Conservation (phyloP, 768 basidiomycete genomes). For the Amanita inopinata region DNA sequence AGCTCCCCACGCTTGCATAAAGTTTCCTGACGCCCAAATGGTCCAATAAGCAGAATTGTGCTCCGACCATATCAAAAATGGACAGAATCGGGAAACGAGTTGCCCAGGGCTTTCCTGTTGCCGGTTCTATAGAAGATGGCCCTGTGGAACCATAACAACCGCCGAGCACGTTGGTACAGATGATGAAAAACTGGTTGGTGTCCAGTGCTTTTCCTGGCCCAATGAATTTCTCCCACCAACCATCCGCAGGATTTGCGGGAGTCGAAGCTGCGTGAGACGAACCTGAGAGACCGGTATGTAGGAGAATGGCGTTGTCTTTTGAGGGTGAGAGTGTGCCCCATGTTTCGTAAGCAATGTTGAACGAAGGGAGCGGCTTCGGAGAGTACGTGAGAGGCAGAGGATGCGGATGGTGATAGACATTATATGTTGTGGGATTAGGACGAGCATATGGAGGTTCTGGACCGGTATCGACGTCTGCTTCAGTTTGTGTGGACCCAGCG, state of each 20-base stretch:
- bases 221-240: slow-evolving; percentile 99
- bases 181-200: slow-evolving; percentile 84
- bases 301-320: slow-evolving; percentile 82
- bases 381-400: slow-evolving; percentile 60
- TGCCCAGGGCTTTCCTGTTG: slow-evolving; percentile 65
- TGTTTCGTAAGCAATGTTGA: slow-evolving; percentile 93
- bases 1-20: slow-evolving; percentile 89
- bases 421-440: slow-evolving; percentile 67
- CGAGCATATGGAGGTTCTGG: slow-evolving; percentile 81
- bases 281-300: slow-evolving; percentile 94
- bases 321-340: slow-evolving; percentile 83
- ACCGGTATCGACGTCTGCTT: slow-evolving; percentile 43
- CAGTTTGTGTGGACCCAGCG: slow-evolving; percentile 14
- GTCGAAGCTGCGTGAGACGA: slow-evolving; percentile 93
- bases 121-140: slow-evolving; percentile 73
- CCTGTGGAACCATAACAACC: slow-evolving; percentile 98
- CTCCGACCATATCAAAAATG: slow-evolving; percentile 95
- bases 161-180: slow-evolving; percentile 95
- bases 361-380: slow-evolving; percentile 44
- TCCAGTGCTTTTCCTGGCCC: slow-evolving; percentile 92
- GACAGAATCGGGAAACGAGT: slow-evolving; percentile 88
- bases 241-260: slow-evolving; percentile 60
- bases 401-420: slow-evolving; percentile 47
- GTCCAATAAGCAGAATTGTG: slow-evolving; percentile 83
- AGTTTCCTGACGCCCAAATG: slow-evolving; percentile 74